A percentile compares a stretch with the other conserved stretches of the same genome.
phyloP scores from a whole-genome alignment of 257 asterid species.

The Catharanthus roseus region DNA sequence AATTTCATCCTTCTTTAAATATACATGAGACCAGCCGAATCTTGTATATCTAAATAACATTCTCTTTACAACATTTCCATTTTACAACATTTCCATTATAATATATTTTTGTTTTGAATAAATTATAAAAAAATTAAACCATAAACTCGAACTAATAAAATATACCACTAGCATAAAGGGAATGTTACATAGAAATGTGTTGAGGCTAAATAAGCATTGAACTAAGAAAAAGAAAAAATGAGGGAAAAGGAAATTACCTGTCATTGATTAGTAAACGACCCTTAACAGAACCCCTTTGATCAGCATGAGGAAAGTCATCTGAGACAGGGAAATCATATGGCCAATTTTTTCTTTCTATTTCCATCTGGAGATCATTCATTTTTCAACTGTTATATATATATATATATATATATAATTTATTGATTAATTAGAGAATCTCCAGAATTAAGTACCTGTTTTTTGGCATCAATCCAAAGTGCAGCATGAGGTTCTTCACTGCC shows the following conservation, averaged over 20 bases:
- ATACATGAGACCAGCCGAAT: too few relatives aligned
- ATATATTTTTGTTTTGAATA: too few relatives aligned
- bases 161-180: too few relatives aligned
- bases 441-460: slow-evolving; percentile 49
- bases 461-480: slow-evolving; percentile 69
- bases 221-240: not conserved
- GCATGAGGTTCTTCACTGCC: slow-evolving; percentile 29
- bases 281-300: slow-evolving; percentile 47
- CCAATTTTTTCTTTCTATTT: slow-evolving; percentile 58
- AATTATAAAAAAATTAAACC: too few relatives aligned
- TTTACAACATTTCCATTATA: too few relatives aligned
- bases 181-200: too few relatives aligned
- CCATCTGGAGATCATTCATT: slow-evolving; percentile 15
- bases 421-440: too few relatives aligned
- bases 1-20: too few relatives aligned
- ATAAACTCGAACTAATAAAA: too few relatives aligned
- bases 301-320: slow-evolving; percentile 34
- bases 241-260: slow-evolving; percentile 19
- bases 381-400: not conserved
- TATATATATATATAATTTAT: not conserved
- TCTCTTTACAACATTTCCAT: too few relatives aligned
- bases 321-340: slow-evolving; percentile 77
- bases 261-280: slow-evolving; percentile 61
- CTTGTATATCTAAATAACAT: too few relatives aligned
- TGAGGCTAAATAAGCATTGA: not conserved